Evolutionary conservation across 225 moss, liverwort and hornwort species (phyloP).

Genomic region (Rhytidiadelphus loreus): DNA sequence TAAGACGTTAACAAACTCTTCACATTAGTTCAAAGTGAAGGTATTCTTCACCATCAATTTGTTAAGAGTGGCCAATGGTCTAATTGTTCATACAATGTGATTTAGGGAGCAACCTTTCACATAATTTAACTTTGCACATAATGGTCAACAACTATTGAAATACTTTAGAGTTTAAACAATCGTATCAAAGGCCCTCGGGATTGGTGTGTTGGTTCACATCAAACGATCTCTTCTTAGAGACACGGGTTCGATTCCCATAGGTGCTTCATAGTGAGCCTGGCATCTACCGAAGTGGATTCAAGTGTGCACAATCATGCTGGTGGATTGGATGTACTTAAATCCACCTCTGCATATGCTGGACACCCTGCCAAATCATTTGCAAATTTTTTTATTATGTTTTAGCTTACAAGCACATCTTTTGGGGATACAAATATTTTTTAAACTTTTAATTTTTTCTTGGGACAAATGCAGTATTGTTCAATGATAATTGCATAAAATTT

Average conservation of each 20-base stretch:
- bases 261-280: no score
- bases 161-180: no score
- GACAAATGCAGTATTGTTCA: not conserved
- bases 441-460: not conserved
- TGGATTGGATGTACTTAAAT: no score
- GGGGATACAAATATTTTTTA: not conserved
- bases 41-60: no score
- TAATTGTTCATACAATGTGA: no score
- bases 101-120: not conserved
- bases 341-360: no score
- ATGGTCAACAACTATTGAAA: fast-evolving
- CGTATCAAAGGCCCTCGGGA: fast-evolving
- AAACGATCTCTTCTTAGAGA: no score
- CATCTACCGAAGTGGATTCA: not conserved
- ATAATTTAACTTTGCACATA: not conserved
- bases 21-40: not conserved
- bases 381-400: not conserved
- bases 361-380: no score
- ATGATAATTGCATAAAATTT: no score
- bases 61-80: no score
- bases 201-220: not conserved
- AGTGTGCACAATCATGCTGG: not conserved
- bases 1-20: no score
- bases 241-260: fast-evolving
- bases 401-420: not conserved